phyloP scores from a whole-genome alignment of 2,329 filamentous ascomycete genomes.

The Arthrobotrys sinensis region DNA sequence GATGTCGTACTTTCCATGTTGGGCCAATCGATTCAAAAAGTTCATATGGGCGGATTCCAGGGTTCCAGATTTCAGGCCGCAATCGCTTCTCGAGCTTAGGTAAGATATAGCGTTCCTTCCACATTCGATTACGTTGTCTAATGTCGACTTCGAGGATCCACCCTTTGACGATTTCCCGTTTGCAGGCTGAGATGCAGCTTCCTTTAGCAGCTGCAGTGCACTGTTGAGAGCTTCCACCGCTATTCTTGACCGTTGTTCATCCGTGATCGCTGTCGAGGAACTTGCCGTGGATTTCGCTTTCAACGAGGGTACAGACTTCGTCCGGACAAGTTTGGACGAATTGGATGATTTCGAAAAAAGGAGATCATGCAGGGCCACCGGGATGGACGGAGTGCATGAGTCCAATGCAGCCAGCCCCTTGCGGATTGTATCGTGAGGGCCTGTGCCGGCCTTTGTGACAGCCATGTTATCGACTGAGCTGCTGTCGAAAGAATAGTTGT shows the following conservation, averaged over 20 bases:
- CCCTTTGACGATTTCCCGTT: slow-evolving; percentile 39
- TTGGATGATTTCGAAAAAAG: slow-evolving; percentile 34
- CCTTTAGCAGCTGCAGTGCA: slow-evolving; percentile 49
- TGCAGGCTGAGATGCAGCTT: slow-evolving; percentile 22
- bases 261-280: slow-evolving; percentile 43
- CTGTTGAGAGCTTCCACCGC: slow-evolving; percentile 52
- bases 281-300: slow-evolving; percentile 27
- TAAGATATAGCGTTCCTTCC: slow-evolving; percentile 49
- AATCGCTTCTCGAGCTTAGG: slow-evolving; percentile 41
- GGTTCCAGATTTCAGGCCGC: slow-evolving; percentile 47
- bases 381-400: slow-evolving; percentile 39
- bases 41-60: slow-evolving; percentile 55
- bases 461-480: slow-evolving; percentile 34
- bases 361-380: slow-evolving; percentile 48
- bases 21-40: slow-evolving; percentile 51
- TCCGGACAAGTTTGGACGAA: slow-evolving; percentile 41
- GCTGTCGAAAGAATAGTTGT: slow-evolving; percentile 2
- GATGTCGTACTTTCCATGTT: slow-evolving; percentile 49
- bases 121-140: slow-evolving; percentile 54
- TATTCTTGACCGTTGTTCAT: slow-evolving; percentile 56
- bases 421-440: slow-evolving; percentile 49
- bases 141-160: slow-evolving; percentile 31
- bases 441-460: slow-evolving; percentile 45
- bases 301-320: slow-evolving; percentile 44
- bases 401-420: slow-evolving; percentile 54